These are phyloP conservation scores for Colletotrichum truncatum DNA, from an alignment of 2,329 filamentous ascomycete species.

Conservation along the genomic window DNA sequence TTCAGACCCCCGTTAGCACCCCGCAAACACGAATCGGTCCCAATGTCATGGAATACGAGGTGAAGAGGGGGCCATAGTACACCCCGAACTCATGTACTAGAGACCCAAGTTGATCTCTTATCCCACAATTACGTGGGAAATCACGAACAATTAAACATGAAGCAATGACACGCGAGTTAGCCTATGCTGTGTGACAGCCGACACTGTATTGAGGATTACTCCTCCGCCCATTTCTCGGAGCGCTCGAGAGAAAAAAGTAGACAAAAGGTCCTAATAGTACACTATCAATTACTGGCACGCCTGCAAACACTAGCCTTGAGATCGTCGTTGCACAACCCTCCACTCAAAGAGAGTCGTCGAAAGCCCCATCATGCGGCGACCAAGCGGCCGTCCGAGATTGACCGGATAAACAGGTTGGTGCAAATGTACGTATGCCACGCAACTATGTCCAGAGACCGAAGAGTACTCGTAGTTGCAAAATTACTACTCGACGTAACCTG, in stretches of 20 bases:
- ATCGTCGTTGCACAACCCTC: slow-evolving; percentile 3
- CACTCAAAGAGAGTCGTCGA: not conserved
- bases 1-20: slow-evolving; percentile 12
- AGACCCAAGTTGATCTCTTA: not conserved
- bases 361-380: not conserved
- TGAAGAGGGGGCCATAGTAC: slow-evolving; percentile 6
- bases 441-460: slow-evolving; percentile 30
- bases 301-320: slow-evolving; percentile 4
- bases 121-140: not conserved
- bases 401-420: slow-evolving; percentile 13
- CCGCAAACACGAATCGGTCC: slow-evolving; percentile 24
- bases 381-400: not conserved
- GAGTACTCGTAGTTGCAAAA: slow-evolving; percentile 17
- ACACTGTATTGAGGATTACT: slow-evolving; percentile 29
- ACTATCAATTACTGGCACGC: slow-evolving; percentile 31
- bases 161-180: too few relatives aligned
- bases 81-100: not conserved
- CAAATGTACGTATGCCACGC: slow-evolving; percentile 31
- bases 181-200: slow-evolving; percentile 16
- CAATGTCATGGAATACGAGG: slow-evolving; percentile 10
- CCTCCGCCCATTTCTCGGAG: slow-evolving; percentile 20
- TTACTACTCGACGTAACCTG: slow-evolving; percentile 22
- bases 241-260: slow-evolving; percentile 26
- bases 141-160: not conserved
- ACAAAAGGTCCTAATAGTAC: slow-evolving; percentile 31